Base-by-base conservation (phyloP, 305 asterid genomes). In the Fraxinus sp. region DNA sequence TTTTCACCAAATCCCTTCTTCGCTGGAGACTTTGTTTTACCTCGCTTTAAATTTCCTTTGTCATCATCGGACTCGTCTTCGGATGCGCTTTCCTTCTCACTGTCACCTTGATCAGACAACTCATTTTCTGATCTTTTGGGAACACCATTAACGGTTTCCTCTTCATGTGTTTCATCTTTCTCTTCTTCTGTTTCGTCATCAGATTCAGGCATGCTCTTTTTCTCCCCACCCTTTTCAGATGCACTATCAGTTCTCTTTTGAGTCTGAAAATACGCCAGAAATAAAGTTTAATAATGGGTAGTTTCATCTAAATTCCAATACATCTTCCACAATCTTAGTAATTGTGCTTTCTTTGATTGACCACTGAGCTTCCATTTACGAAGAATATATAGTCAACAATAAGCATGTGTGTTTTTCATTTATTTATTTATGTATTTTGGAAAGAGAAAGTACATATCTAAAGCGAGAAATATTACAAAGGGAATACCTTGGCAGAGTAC, bases 161-260 rank as follows among this genome's bases (percentile, higher is more conserved):
- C 82, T 36, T 81, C 90, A 49, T 81, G 76, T 74, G 80, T 85
- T 80, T 91, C 89, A 80, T 86, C 90, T 74, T 89, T 88, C 76
- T 88, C 93, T 79, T 88, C 92, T 49, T 84, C 95, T 70, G 87
- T 87, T 86, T 90, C 97, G 84, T 88, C 90, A 83, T 93, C 96
- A 8, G 93, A 87, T 79, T 88, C 93, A 36, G 89, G 85, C 18
- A 77, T 22, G 79, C 80, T 82, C 80, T 91, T 88, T 55, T 84
- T 88, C 86, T 83, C 92, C 76, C 81, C 91, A 49, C 83, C 84
- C 86, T 87, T 91, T 77, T 84, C 86, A 39, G 97, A 86, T 75
- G 90, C 86, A 83, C 86, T 79, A 73, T 86, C 88, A 6, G 86
- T 64, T 83, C 84, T 92, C 88, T 92, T 94, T 37, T 72, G 88